These are phyloP conservation scores for Scheffersomyces ergatensis DNA, from an alignment of 805 yeast genomes.

Conservation along the genomic window DNA sequence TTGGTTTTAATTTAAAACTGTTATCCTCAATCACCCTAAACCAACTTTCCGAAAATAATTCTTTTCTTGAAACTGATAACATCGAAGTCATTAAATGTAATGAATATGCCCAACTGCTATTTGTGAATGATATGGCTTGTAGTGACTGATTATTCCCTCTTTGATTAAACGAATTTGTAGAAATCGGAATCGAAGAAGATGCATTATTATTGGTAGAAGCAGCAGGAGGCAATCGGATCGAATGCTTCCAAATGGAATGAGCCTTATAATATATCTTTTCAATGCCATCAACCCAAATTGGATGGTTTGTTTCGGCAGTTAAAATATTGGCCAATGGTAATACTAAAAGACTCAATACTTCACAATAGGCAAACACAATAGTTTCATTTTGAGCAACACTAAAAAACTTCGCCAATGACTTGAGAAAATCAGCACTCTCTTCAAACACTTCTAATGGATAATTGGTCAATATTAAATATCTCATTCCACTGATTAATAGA, in stretches of 20 bases:
- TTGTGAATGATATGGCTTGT: neutral
- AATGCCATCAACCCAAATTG: slow-evolving; percentile 88
- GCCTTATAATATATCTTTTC: slow-evolving; percentile 54
- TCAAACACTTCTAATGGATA: slow-evolving; percentile 89
- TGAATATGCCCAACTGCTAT: slow-evolving; percentile 61
- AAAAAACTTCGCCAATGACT: slow-evolving; percentile 83
- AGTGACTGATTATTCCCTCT: neutral
- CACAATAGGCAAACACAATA: slow-evolving; percentile 76
- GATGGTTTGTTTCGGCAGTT: slow-evolving; percentile 95
- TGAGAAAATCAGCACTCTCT: slow-evolving; percentile 88
- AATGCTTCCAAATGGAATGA: slow-evolving; percentile 42
- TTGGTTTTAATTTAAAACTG: slow-evolving; percentile 62
- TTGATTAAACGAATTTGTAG: neutral
- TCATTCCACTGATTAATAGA: slow-evolving; percentile 86
- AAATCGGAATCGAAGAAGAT: neutral
- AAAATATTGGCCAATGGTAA: slow-evolving; percentile 80
- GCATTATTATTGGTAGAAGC: neutral
- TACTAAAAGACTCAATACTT: slow-evolving; percentile 71
- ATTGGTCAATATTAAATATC: slow-evolving; percentile 72
- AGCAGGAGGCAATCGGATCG: neutral
- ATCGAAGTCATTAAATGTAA: slow-evolving; percentile 68
- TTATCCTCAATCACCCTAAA: slow-evolving; percentile 60
- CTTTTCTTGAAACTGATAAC: slow-evolving; percentile 77
- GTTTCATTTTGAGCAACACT: slow-evolving; percentile 60
- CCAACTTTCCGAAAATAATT: slow-evolving; percentile 75